Evolutionary conservation across 176 grass and related monocot species (phyloP), one percentile per base, ranked within the genome.

Genomic region (Cymbopogon citratus): DNA sequence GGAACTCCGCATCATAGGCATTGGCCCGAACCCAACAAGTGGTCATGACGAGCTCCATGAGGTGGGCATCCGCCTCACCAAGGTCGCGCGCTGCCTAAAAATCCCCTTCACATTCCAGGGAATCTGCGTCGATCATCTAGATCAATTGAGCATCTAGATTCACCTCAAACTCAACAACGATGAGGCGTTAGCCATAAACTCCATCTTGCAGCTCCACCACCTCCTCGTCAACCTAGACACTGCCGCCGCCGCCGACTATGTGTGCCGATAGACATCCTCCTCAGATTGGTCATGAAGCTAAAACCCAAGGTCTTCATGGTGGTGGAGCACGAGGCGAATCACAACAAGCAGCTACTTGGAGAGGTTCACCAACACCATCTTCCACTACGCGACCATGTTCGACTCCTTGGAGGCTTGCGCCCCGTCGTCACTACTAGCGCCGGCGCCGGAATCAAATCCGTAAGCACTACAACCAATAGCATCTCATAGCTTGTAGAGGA

Each of bases 161-260:
- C 52, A 56, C 21, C 74, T 97, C 60, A 76, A 84, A 8, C 7
- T 70, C 38, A 23, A 21, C 8, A 34, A 60, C 2, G 88, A 84
- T 6, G 94, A 97, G 85, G 88, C 81, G 1, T 10, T 97, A 10
- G 92, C 94, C 3, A n/a, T 97, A 6, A 97, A 97, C 81, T 91
- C 88, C 12, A 52, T 94, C 40, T 81, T 94, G 6, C 90, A 97
- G 67, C 92, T 97, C 33, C 92, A 97, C 81, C 91, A 86, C 44
- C 76, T 97, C 61, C 86, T 97, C 23, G 80, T 82, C 24, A 89
- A 94, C 78, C 89, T 66, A 3, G 87, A 79, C 35, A 0, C 3
- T 49, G n/a, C 76, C 16, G 80, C 33, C 43, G 12, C 3, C 3
- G 3, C 10, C 76, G 57, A 12, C 82, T 36, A 70, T 12, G n/a